phyloP scores from a whole-genome alignment of 148 eudicot species.

The Rheum nobile region DNA sequence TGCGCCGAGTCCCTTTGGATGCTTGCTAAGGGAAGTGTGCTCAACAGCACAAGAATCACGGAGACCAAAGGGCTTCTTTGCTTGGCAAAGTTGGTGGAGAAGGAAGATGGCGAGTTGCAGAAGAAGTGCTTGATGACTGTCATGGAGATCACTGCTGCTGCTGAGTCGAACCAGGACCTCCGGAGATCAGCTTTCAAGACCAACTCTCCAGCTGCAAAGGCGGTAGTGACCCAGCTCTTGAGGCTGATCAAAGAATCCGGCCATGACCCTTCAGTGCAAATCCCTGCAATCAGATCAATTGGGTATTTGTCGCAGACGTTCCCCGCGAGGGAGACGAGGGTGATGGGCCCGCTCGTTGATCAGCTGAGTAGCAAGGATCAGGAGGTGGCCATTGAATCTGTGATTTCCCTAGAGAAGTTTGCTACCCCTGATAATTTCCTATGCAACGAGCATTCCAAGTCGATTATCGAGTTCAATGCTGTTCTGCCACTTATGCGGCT shows the following conservation, averaged over 20 bases:
- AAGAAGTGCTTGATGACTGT: constrained; percentile 58
- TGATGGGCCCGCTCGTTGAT: constrained; percentile 50
- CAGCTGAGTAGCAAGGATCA: constrained; percentile 31
- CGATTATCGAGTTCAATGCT: constrained; percentile 53
- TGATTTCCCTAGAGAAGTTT: constrained; percentile 54
- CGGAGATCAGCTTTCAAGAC: constrained; percentile 70
- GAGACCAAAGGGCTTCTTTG: constrained; percentile 85
- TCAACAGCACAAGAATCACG: constrained; percentile 53
- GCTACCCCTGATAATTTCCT: constrained; percentile 57
- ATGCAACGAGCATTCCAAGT: constrained; percentile 45
- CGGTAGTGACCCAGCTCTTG: constrained; percentile 61
- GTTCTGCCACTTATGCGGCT: constrained; percentile 51
- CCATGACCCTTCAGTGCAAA: constrained; percentile 14
- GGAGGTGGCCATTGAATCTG: constrained; percentile 53
- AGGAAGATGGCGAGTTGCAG: constrained; percentile 42
- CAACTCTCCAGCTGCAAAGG: constrained; percentile 69
- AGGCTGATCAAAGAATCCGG: constrained; percentile 32
- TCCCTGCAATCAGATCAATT: constrained; percentile 50
- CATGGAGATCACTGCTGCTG: constrained; percentile 62
- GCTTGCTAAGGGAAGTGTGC: constrained; percentile 52
- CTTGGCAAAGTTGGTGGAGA: constrained; percentile 65
- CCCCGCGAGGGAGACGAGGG: constrained; percentile 54
- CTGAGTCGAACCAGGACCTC: constrained; percentile 59
- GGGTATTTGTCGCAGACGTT: constrained; percentile 73
- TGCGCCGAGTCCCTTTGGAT: constrained; percentile 64